Percentiles rank a stretch among this genome's conserved stretches.
These are phyloP conservation scores for Plasmopara halstedii DNA, from an alignment of 352 stramenopile genomes.

Conservation along the genomic window DNA sequence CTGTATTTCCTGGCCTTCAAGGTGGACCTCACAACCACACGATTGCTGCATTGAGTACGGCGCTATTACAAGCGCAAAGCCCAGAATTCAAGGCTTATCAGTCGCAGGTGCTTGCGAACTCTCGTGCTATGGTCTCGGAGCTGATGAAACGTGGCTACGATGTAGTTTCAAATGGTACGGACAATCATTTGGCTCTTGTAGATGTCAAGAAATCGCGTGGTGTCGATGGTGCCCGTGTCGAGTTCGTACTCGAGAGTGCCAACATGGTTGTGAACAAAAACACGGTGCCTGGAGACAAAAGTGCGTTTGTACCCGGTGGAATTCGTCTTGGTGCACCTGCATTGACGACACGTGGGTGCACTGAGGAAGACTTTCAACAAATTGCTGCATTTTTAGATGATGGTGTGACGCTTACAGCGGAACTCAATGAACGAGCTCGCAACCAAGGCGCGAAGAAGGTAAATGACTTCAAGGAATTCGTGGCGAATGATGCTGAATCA, in stretches of 20 bases:
- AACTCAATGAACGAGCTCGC: slow-evolving; percentile 85
- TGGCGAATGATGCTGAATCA: slow-evolving; percentile 43
- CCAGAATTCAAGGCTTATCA: slow-evolving; percentile 98
- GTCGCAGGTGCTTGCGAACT: slow-evolving; percentile 91
- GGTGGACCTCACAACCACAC: slow-evolving; percentile 99
- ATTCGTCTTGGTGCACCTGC: slow-evolving; percentile 96
- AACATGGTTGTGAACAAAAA: slow-evolving; percentile 99
- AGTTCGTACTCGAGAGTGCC: slow-evolving; percentile 93
- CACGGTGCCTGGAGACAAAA: slow-evolving; percentile 96
- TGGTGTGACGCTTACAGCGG: slow-evolving; percentile 89
- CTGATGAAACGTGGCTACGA: slow-evolving; percentile 91
- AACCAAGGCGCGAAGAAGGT: slow-evolving; percentile 95
- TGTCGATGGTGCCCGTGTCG: slow-evolving; percentile 93
- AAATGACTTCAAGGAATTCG: slow-evolving; percentile 80
- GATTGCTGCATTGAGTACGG: slow-evolving; percentile 97
- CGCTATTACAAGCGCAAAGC: slow-evolving; percentile 92
- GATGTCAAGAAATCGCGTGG: slow-evolving; percentile 93
- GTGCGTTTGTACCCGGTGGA: slow-evolving; percentile 93
- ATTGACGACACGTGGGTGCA: slow-evolving; percentile 93
- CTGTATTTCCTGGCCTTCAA: slow-evolving; percentile 98
- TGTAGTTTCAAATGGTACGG: slow-evolving; percentile 96
- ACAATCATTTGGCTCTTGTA: slow-evolving; percentile 98
- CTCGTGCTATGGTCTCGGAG: slow-evolving; percentile 80
- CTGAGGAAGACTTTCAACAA: slow-evolving; percentile 92
- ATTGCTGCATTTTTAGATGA: slow-evolving; percentile 95